Conservation (phyloP, 805 yeast species). For the Candida fluviatilis region DNA sequence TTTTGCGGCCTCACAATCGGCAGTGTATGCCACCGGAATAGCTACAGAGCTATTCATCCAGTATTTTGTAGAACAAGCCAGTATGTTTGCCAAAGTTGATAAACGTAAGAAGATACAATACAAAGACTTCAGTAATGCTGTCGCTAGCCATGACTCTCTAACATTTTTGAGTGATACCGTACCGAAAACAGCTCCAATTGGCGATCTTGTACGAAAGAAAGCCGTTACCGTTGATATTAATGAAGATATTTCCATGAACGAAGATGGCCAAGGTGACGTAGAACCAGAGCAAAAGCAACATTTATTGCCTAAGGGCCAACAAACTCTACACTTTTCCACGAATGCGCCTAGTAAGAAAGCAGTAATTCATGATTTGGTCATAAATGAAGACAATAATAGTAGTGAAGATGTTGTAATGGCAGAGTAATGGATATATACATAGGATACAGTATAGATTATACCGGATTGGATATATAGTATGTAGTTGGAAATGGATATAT, state of each 20-base stretch:
- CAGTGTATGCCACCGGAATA: slow-evolving; percentile 71
- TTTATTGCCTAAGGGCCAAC: slow-evolving; percentile 38
- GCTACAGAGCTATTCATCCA: slow-evolving; percentile 75
- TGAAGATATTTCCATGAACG: slow-evolving; percentile 6
- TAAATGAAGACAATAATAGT: slow-evolving; percentile 11
- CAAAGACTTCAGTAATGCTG: slow-evolving; percentile 65
- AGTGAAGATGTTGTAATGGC: slow-evolving; percentile 10
- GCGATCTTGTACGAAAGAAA: slow-evolving; percentile 43
- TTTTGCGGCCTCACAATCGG: slow-evolving; percentile 59
- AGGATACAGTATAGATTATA: slow-evolving; percentile 3
- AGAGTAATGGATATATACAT: slow-evolving; percentile 8
- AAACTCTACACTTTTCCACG: slow-evolving; percentile 19
- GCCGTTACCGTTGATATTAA: slow-evolving; percentile 22
- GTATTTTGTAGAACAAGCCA: slow-evolving; percentile 68
- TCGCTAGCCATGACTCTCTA: slow-evolving; percentile 53
- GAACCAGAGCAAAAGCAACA: slow-evolving; percentile 5
- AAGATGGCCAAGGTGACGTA: slow-evolving; percentile 6
- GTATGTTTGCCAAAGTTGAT: slow-evolving; percentile 57
- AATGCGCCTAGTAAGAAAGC: slow-evolving; percentile 24
- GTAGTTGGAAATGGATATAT: too few species aligned
- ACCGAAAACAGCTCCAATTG: slow-evolving; percentile 55
- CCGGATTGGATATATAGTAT: too few species aligned
- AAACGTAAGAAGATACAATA: slow-evolving; percentile 68
- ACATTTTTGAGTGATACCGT: slow-evolving; percentile 62
- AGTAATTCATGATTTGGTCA: slow-evolving; percentile 30